phyloP scores from a whole-genome alignment of 495 filamentous ascomycete genomes.

The Talaromyces proteolyticus region DNA sequence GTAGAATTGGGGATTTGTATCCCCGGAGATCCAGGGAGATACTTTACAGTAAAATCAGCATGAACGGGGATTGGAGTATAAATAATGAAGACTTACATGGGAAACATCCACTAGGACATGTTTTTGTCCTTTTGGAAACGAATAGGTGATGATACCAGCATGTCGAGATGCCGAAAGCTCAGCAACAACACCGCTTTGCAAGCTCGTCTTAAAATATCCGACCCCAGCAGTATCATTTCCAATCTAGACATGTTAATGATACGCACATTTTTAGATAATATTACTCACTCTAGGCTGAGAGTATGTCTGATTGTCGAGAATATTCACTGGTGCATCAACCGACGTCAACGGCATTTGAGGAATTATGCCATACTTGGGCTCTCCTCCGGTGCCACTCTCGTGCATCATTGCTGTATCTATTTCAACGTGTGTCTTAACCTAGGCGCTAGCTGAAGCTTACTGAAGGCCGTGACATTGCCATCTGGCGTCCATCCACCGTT shows the following conservation, averaged over 20 bases:
- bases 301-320: conserved; percentile 35
- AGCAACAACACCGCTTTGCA: conserved; percentile 48
- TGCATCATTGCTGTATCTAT: conserved; percentile 54
- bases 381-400: conserved; percentile 64
- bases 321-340: conserved; percentile 26
- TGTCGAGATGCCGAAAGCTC: conserved; percentile 56
- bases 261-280: conserved; percentile 5
- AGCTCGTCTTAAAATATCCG: conserved; percentile 54
- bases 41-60: conserved; percentile 12
- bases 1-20: conserved; percentile 54
- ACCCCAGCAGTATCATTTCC: conserved; percentile 46
- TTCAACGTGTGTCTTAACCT: too few relatives aligned
- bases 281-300: conserved; percentile 25
- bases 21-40: conserved; percentile 51
- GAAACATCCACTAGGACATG: conserved; percentile 60
- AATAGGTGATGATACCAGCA: conserved; percentile 56
- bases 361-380: conserved; percentile 64
- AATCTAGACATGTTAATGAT: conserved; percentile 21
- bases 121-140: conserved; percentile 41
- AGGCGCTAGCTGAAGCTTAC: conserved; percentile 6
- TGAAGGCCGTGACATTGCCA: conserved; percentile 59
- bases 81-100: conserved; percentile 34
- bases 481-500: conserved; percentile 53
- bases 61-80: neutral
- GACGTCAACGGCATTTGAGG: conserved; percentile 52